Base-by-base conservation (phyloP, 257 asterid genomes). In the Verbena officinalis region DNA sequence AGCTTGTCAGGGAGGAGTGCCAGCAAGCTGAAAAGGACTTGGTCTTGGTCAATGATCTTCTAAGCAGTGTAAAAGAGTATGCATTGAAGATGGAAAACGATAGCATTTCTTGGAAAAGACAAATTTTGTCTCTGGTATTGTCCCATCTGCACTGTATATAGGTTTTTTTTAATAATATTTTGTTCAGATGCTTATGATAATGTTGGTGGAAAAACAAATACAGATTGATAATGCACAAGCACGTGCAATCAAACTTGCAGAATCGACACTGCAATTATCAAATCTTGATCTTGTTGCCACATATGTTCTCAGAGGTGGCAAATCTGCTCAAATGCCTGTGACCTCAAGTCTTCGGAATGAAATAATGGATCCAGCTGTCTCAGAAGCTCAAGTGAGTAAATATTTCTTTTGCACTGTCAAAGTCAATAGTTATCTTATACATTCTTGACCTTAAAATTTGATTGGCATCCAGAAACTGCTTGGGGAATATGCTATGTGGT, bases 101-200 rank as follows among this genome's bases (percentile, higher is more conserved):
- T 64, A 90, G 91, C 82, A 73, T 84, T 63, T 78, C 85, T 51
- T 79, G 96, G 99, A 88, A 78, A 83, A 84, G 83, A 72, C 85
- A 85, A 68, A 78, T 86, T 68, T 76, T 85, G 61, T 84, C 96
- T 56, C 68, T 88, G 96, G 99, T 90, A 84, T 71, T 76, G 17
- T 60, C 31, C 31, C 58, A 52, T 38, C 24, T 59, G 59, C 40
- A 45, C 27, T 51, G 9, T 70, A 4, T 30, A 55, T 67, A 4
- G 21, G 43, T 20, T 20, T 48, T 65, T 68, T 44, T 13, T 27
- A 2, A 2, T 24, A 69, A 31, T 56, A 38, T 66, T 59, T 52
- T 33, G 20, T n/a, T n/a, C 19, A 13, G n/a, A 44, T 39, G 62
- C 71, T 75, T 60, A 21, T 24, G 48, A 16, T 46, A 36, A 27